These are phyloP conservation scores for Gossypium longicalyx DNA, from an alignment of 345 rosid genomes.

Conservation along the genomic window DNA sequence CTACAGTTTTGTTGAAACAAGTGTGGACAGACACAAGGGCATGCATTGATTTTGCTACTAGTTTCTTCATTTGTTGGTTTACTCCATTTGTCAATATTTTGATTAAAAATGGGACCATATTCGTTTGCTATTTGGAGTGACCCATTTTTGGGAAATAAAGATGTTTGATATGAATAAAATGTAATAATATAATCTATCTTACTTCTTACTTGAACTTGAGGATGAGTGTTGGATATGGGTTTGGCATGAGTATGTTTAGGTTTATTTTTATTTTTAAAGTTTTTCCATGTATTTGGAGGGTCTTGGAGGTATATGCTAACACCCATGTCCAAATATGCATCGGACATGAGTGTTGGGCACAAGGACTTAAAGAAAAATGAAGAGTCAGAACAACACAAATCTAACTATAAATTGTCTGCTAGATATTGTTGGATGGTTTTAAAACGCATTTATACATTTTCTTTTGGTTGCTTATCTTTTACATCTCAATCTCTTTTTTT, in stretches of 20 bases:
- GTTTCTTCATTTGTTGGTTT: not conserved
- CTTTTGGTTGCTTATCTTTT: not conserved
- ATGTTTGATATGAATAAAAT: not conserved
- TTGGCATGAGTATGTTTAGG: not conserved
- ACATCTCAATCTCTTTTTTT: slow-evolving; percentile 16
- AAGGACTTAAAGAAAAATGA: not conserved
- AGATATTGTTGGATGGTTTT: not conserved
- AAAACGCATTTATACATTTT: not conserved
- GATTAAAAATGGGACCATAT: not conserved
- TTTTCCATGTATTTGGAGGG: not conserved
- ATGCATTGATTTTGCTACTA: not conserved
- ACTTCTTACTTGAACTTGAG: not conserved
- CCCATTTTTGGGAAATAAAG: not conserved
- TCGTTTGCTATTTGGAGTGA: not conserved
- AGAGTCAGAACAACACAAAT: not conserved
- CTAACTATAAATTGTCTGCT: not conserved
- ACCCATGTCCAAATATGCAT: not conserved
- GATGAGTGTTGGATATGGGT: not conserved
- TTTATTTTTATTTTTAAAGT: no score
- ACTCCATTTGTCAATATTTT: not conserved
- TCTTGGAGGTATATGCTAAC: not conserved
- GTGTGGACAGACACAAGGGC: not conserved
- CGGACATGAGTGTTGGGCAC: not conserved
- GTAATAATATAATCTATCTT: not conserved
- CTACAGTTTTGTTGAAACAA: not conserved